Conservation (phyloP, 2,329 filamentous ascomycete genomes). For the Thermomyces lanuginosus region DNA sequence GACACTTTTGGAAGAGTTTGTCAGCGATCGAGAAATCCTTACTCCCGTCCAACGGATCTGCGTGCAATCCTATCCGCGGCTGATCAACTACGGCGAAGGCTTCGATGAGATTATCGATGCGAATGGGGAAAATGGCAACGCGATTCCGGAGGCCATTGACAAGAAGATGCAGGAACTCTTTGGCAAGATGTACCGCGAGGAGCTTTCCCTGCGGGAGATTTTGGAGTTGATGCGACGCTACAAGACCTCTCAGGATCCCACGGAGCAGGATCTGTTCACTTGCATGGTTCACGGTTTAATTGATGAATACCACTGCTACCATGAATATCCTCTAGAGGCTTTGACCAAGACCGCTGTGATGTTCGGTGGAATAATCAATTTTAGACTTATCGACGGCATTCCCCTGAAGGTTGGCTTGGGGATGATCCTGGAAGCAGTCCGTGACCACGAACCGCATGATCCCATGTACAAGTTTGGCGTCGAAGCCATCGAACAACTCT, state of each 20-base stretch:
- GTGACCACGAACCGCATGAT: slow-evolving; percentile 64
- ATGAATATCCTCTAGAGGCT: slow-evolving; percentile 89
- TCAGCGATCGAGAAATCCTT: slow-evolving; percentile 47
- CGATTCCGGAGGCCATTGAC: slow-evolving; percentile 61
- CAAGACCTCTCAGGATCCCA: slow-evolving; percentile 68
- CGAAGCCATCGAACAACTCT: slow-evolving; percentile 81
- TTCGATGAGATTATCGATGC: slow-evolving; percentile 81
- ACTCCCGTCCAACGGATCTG: slow-evolving; percentile 71
- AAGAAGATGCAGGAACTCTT: slow-evolving; percentile 94
- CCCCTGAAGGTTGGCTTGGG: slow-evolving; percentile 86
- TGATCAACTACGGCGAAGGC: slow-evolving; percentile 92
- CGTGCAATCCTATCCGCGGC: slow-evolving; percentile 77
- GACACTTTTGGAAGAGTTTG: slow-evolving; percentile 57
- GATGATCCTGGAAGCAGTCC: slow-evolving; percentile 94
- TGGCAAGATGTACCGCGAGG: slow-evolving; percentile 91
- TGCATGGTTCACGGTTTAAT: slow-evolving; percentile 98
- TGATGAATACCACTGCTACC: slow-evolving; percentile 91
- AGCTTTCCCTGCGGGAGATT: slow-evolving; percentile 71
- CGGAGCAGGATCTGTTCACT: slow-evolving; percentile 87
- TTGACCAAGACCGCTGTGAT: slow-evolving; percentile 89
- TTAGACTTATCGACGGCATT: slow-evolving; percentile 75
- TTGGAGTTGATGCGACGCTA: slow-evolving; percentile 71
- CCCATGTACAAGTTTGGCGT: slow-evolving; percentile 98
- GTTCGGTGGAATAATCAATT: slow-evolving; percentile 91
- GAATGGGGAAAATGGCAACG: slow-evolving; percentile 68